Evolutionary conservation across 2,329 filamentous ascomycete genomes (phyloP).

Genomic region (Leptographium lundbergii): DNA sequence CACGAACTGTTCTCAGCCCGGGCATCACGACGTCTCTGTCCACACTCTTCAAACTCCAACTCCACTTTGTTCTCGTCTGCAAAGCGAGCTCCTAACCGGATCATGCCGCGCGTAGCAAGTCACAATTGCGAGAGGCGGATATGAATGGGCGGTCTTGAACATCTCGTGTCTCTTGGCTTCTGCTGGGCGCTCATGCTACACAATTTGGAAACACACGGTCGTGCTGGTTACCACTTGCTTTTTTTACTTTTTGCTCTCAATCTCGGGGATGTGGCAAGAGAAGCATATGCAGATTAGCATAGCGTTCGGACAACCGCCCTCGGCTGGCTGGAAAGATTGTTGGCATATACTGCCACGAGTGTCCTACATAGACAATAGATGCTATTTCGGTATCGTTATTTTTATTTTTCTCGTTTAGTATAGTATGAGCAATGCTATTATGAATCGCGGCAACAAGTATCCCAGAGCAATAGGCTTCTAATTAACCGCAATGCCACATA

Average conservation of each 20-base stretch:
- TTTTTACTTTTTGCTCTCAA: background rate
- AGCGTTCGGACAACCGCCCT: background rate
- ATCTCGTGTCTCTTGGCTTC: too few species aligned
- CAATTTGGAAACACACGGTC: too few species aligned
- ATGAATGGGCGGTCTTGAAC: background rate
- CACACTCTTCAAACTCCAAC: background rate
- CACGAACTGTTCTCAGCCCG: too few species aligned
- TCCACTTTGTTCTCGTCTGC: background rate
- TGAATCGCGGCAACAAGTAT: background rate
- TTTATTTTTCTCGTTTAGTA: background rate
- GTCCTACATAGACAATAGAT: background rate
- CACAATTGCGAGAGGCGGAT: background rate
- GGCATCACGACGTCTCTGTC: background rate
- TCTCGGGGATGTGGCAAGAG: background rate
- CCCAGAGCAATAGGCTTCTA: background rate
- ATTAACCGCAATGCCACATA: background rate
- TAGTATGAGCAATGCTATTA: background rate
- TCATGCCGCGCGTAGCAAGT: background rate
- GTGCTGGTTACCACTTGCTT: background rate
- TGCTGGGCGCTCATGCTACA: too few species aligned
- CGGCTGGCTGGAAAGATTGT: background rate
- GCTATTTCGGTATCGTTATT: background rate
- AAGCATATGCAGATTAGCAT: background rate
- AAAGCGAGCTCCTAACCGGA: background rate
- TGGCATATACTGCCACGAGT: background rate